Evolutionary conservation across 1,284 basidiomycete species (phyloP).

Genomic region (Rhodotorula sp.): DNA sequence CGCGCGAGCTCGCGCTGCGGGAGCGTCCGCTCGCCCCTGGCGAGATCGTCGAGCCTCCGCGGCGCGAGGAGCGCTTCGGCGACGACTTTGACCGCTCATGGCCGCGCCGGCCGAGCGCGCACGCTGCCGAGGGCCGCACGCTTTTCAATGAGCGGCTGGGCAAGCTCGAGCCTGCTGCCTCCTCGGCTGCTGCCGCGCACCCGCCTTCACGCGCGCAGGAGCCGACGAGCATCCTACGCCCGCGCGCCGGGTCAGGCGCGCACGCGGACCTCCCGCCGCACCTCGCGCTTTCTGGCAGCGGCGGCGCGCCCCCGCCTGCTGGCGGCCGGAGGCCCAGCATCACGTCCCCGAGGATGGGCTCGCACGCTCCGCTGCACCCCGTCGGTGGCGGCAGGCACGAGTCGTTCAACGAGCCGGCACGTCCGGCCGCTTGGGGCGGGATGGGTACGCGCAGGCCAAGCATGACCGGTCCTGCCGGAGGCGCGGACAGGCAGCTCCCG

Average conservation of each 20-base stretch:
- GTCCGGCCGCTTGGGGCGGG: slow-evolving; percentile 48
- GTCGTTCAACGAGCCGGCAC: slow-evolving; percentile 16
- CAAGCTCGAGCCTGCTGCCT: slow-evolving; percentile 35
- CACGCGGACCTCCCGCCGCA: slow-evolving; percentile 22
- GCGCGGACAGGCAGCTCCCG: slow-evolving; percentile 45
- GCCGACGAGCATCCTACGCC: slow-evolving; percentile 6
- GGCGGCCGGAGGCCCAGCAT: neutral
- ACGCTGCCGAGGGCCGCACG: slow-evolving; percentile 53
- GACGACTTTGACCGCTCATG: slow-evolving; percentile 93
- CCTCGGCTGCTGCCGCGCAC: neutral
- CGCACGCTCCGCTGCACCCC: slow-evolving; percentile 12
- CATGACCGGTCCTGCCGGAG: slow-evolving; percentile 31
- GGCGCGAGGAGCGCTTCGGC: slow-evolving; percentile 70
- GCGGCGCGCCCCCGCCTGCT: neutral
- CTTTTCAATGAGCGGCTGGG: slow-evolving; percentile 52
- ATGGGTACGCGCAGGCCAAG: slow-evolving; percentile 15
- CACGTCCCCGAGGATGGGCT: slow-evolving; percentile 5
- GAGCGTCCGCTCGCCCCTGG: slow-evolving; percentile 38
- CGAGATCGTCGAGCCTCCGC: slow-evolving; percentile 41
- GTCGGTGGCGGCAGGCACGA: neutral
- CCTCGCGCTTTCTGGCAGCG: slow-evolving; percentile 6
- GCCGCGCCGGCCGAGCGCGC: slow-evolving; percentile 16
- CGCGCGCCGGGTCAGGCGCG: neutral
- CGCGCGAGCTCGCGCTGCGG: slow-evolving; percentile 29
- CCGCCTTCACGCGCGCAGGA: slow-evolving; percentile 12